Evolutionary conservation across 2,329 filamentous ascomycete species (phyloP).

Genomic region (Penicillium sp.): DNA sequence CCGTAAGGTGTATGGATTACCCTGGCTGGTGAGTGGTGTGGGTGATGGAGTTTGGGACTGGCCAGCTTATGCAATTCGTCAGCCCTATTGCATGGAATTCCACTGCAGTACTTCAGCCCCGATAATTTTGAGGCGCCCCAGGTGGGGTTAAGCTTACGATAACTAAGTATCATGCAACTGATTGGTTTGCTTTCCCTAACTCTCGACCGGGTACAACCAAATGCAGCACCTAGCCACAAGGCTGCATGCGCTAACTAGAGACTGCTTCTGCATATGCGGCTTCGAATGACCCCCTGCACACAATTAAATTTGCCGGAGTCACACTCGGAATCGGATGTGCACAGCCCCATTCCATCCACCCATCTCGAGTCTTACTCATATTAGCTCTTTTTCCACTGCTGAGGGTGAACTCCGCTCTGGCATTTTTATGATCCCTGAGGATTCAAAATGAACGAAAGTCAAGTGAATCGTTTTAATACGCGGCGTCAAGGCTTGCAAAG

Average conservation of each 20-base stretch:
- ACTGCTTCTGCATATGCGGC: not conserved
- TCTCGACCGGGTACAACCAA: too few relatives aligned
- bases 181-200: not conserved
- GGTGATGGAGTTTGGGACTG: too few relatives aligned
- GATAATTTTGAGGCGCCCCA: not conserved
- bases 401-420: not conserved
- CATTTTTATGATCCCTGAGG: not conserved
- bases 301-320: not conserved
- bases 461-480: not conserved
- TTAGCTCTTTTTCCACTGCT: not conserved
- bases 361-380: not conserved
- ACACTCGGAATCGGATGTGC: not conserved
- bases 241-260: not conserved
- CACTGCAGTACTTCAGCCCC: too few relatives aligned
- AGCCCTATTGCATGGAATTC: not conserved
- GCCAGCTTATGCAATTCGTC: not conserved
- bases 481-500: constrained; percentile 3
- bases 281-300: not conserved
- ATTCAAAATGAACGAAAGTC: not conserved
- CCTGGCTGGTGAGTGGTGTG: too few relatives aligned
- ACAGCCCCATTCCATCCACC: constrained; percentile 1
- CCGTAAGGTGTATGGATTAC: too few relatives aligned
- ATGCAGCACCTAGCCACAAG: not conserved
- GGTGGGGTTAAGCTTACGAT: not conserved
- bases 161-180: not conserved